Evolutionary conservation across 768 basidiomycete genomes (phyloP).

Genomic region (Hebeloma cylindrosporum): DNA sequence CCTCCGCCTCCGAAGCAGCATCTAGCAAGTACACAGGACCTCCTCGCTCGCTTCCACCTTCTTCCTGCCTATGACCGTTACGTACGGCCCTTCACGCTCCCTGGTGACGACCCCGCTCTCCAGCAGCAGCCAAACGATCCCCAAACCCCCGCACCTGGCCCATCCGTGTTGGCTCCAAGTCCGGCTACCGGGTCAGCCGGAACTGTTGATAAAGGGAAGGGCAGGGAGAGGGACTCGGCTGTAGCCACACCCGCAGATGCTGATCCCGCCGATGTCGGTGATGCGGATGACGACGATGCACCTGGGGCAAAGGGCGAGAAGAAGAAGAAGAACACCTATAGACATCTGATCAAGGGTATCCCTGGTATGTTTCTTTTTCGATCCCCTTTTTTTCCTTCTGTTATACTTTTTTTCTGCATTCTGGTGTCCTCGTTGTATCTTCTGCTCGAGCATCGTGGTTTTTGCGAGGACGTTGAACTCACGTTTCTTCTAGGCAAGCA

Average conservation of each 20-base stretch:
- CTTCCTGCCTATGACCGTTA: conserved; percentile 79
- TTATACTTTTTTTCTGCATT: neutral
- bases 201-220: conserved; percentile 49
- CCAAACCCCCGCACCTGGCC: conserved; percentile 12
- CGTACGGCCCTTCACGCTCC: conserved; percentile 52
- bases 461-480: conserved; percentile 4
- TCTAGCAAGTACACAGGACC: conserved; percentile 76
- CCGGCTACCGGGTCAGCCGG: conserved; percentile 13
- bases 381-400: conserved; percentile 2
- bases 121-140: conserved; percentile 5
- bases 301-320: conserved; percentile 55
- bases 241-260: conserved; percentile 32
- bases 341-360: conserved; percentile 71
- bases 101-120: conserved; percentile 14
- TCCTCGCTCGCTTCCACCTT: conserved; percentile 70
- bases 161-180: conserved; percentile 17
- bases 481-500: conserved; percentile 58
- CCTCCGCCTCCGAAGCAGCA: conserved; percentile 44
- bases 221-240: conserved; percentile 39
- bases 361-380: conserved; percentile 55
- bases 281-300: conserved; percentile 54
- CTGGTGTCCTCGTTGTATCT: conserved; percentile 5
- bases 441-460: neutral
- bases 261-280: conserved; percentile 36
- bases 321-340: conserved; percentile 79